Percentiles rank a stretch among this genome's conserved stretches.
Conservation (phyloP, 441 rosid species). For the Populus hybrid region DNA sequence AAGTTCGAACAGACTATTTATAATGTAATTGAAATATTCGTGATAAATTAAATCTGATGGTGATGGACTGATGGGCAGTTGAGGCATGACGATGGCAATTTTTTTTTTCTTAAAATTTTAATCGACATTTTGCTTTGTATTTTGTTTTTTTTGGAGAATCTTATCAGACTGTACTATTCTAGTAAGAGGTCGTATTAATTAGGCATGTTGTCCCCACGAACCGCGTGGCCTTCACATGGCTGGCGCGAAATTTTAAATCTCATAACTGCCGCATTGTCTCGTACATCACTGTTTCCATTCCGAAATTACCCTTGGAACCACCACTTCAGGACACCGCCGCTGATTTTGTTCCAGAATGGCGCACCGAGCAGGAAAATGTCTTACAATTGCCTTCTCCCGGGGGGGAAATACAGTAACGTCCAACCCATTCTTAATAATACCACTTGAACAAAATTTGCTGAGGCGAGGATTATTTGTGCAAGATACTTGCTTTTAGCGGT, state of each 20-base stretch:
- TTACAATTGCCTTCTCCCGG: no score
- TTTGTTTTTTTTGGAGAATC: neutral
- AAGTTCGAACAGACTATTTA: no score
- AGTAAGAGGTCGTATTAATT: neutral
- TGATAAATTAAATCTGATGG: neutral
- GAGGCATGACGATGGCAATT: no score
- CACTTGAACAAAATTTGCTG: no score
- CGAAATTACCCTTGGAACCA: neutral
- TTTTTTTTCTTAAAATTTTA: no score
- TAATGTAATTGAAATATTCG: neutral
- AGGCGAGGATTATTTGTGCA: no score
- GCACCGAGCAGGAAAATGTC: neutral
- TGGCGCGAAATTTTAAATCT: slow-evolving; percentile 24
- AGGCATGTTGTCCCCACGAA: slow-evolving; percentile 9
- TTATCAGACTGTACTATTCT: neutral
- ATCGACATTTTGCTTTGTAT: no score
- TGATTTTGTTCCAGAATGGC: neutral
- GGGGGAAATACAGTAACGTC: no score
- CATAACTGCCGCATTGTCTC: neutral
- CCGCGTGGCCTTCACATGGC: slow-evolving; percentile 33
- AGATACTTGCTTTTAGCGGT: no score
- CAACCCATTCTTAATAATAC: no score
- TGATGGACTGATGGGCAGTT: no score
- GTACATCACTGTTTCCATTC: neutral
- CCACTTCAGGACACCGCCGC: neutral